Percentiles rank a stretch among this genome's conserved stretches.
These are phyloP conservation scores for Nyctanthes arbortristis DNA, from an alignment of 257 asterid species.

Conservation along the genomic window DNA sequence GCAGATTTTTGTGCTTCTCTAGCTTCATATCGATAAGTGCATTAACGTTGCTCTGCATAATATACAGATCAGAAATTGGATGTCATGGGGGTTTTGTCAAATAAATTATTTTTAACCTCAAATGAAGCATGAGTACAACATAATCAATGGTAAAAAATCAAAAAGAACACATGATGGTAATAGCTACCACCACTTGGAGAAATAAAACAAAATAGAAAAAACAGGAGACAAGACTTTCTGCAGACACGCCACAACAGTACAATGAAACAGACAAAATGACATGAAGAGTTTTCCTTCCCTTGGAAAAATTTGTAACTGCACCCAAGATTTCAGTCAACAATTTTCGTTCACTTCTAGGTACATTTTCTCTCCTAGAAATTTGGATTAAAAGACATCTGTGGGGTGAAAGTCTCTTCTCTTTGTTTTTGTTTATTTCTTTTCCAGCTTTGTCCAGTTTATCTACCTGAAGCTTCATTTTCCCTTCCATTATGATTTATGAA, in stretches of 20 bases:
- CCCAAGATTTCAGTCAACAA: background rate
- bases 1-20: conserved; percentile 91
- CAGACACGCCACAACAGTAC: background rate
- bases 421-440: background rate
- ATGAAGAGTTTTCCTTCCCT: background rate
- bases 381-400: background rate
- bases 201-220: background rate
- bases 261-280: background rate
- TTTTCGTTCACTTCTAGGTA: background rate
- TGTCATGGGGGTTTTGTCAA: conserved; percentile 21
- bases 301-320: background rate
- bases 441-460: background rate
- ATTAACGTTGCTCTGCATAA: conserved; percentile 70
- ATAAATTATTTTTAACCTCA: background rate
- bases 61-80: conserved; percentile 22
- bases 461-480: background rate
- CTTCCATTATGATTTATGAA: background rate
- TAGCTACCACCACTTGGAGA: background rate
- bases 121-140: background rate
- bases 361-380: background rate
- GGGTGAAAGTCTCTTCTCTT: no score
- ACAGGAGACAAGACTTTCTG: background rate
- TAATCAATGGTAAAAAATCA: background rate
- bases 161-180: background rate
- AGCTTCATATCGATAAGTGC: conserved; percentile 91